Evolutionary conservation across 192 early-diverging fungal genomes (phyloP).

Genomic region (Spinellus fusiger): DNA sequence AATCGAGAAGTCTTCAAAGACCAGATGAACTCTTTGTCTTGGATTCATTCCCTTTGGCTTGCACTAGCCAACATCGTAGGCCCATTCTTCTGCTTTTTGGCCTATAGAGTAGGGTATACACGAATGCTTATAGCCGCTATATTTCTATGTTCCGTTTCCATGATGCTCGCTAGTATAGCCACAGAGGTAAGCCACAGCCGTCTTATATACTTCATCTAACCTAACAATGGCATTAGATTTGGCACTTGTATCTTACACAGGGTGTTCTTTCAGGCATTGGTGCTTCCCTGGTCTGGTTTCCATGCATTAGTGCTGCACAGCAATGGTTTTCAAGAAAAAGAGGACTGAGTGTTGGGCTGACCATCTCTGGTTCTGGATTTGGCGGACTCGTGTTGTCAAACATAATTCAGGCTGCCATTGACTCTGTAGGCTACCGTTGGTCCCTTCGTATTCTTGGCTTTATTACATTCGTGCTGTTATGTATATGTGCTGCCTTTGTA

Average conservation of each 20-base stretch:
- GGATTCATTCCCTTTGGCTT: slow-evolving; percentile 19
- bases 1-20: slow-evolving; percentile 8
- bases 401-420: slow-evolving; percentile 7
- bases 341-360: slow-evolving; percentile 66
- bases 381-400: slow-evolving; percentile 40
- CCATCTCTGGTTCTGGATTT: slow-evolving; percentile 63
- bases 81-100: neutral
- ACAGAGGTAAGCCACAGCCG: neutral
- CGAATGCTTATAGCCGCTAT: slow-evolving; percentile 11
- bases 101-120: slow-evolving; percentile 10
- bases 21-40: slow-evolving; percentile 14
- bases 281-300: slow-evolving; percentile 18
- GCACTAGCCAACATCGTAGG: slow-evolving; percentile 10
- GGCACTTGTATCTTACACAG: slow-evolving; percentile 43
- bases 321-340: slow-evolving; percentile 67
- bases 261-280: slow-evolving; percentile 41
- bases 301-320: slow-evolving; percentile 14
- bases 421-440: slow-evolving; percentile 8
- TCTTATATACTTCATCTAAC: neutral
- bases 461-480: slow-evolving; percentile 11
- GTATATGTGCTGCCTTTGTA: neutral
- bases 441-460: slow-evolving; percentile 26
- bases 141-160: slow-evolving; percentile 11
- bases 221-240: slow-evolving; percentile 1
- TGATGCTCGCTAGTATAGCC: slow-evolving; percentile 14